Conservation (phyloP, 352 stramenopile genomes). For the Pythium pyrilobum region DNA sequence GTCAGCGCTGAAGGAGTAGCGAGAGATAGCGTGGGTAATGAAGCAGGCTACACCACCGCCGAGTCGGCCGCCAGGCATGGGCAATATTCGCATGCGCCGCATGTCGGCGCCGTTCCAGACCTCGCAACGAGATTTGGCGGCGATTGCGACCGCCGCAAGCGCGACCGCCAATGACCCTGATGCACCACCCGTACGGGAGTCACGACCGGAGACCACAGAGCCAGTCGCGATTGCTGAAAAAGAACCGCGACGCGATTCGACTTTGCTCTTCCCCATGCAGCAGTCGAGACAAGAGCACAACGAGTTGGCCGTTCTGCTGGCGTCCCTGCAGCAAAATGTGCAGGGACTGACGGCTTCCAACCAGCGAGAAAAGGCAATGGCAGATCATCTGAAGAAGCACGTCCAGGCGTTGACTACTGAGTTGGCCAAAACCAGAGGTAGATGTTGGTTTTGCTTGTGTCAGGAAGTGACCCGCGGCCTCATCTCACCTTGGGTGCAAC, state of each 20-base stretch:
- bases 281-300: slow-evolving; percentile 20
- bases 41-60: slow-evolving; percentile 5
- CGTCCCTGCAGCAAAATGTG: slow-evolving; percentile 45
- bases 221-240: neutral
- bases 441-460: no score
- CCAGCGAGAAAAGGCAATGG: slow-evolving; percentile 40
- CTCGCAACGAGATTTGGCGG: slow-evolving; percentile 11
- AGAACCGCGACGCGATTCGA: neutral
- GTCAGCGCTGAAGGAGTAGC: no score
- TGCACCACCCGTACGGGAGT: no score
- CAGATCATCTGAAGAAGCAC: slow-evolving; percentile 32
- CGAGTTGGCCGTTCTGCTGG: slow-evolving; percentile 26
- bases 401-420: slow-evolving; percentile 26
- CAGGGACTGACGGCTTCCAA: slow-evolving; percentile 34
- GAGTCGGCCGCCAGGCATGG: neutral
- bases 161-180: neutral
- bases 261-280: slow-evolving; percentile 20
- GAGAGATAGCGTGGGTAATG: no score
- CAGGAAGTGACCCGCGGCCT: no score
- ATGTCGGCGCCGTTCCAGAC: slow-evolving; percentile 12
- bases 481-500: no score
- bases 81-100: slow-evolving; percentile 1
- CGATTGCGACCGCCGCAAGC: neutral
- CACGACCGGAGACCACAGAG: neutral
- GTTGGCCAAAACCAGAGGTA: slow-evolving; percentile 37